These are phyloP conservation scores for Chrysophaeum taylorii DNA, from an alignment of 352 stramenopile species.

Conservation along the genomic window DNA sequence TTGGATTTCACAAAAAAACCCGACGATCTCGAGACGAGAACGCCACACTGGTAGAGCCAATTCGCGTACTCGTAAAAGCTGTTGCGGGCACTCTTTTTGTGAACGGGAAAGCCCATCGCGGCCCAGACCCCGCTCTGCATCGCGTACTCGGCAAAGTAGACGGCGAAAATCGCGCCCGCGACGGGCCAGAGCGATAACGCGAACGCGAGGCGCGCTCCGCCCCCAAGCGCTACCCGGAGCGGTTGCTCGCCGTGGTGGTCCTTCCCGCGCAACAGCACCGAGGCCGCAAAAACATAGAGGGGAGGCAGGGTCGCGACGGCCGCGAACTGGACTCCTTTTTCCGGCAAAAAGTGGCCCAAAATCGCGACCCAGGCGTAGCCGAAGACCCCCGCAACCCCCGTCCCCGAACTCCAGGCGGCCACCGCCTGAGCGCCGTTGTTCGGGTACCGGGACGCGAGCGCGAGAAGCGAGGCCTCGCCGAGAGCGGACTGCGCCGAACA, in stretches of 20 bases:
- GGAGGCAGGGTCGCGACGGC: too few relatives aligned
- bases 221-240: background rate
- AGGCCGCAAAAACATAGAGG: too few relatives aligned
- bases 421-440: conserved; percentile 47
- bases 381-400: conserved; percentile 73
- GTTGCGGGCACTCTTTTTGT: conserved; percentile 45
- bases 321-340: too few relatives aligned
- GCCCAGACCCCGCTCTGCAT: conserved; percentile 83
- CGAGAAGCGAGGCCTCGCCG: conserved; percentile 69
- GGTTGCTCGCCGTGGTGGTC: too few relatives aligned
- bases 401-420: conserved; percentile 80
- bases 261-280: too few relatives aligned
- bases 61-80: conserved; percentile 76
- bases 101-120: conserved; percentile 78
- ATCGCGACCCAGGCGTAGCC: conserved; percentile 69
- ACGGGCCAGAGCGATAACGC: background rate
- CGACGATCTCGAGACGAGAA: conserved; percentile 77
- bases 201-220: background rate
- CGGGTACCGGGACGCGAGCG: conserved; percentile 59
- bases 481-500: conserved; percentile 64
- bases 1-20: too few relatives aligned
- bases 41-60: conserved; percentile 75
- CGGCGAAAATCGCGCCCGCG: conserved; percentile 47
- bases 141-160: conserved; percentile 85
- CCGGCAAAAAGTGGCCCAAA: conserved; percentile 50